Evolutionary conservation across 306 rosid genomes (phyloP).

Genomic region (Ammopiptanthus mongolicus): DNA sequence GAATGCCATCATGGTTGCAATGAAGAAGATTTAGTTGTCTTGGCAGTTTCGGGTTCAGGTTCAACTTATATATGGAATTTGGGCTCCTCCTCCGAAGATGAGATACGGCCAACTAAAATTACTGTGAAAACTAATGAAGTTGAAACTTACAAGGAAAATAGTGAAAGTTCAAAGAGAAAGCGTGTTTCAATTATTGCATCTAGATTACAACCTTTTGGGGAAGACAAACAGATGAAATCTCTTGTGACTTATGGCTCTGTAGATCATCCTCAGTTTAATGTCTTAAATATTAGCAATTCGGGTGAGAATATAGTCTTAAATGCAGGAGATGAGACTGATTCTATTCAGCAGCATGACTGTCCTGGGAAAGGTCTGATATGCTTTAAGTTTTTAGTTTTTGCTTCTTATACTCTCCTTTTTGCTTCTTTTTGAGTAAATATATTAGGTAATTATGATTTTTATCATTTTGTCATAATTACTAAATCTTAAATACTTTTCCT

Average conservation of each 20-base stretch:
- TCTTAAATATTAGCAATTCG: conserved; percentile 23
- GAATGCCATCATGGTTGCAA: conserved; percentile 36
- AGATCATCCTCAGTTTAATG: conserved; percentile 44
- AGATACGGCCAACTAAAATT: conserved; percentile 33
- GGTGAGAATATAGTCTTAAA: conserved; percentile 28
- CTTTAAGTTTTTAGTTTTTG: neutral
- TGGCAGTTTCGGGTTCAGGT: conserved; percentile 39
- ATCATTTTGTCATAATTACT: neutral
- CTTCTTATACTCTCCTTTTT: neutral
- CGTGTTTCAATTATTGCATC: conserved; percentile 33
- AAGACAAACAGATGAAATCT: conserved; percentile 31
- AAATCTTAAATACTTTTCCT: neutral
- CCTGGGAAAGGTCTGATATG: conserved; percentile 30
- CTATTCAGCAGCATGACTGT: conserved; percentile 23
- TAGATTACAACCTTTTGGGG: conserved; percentile 34
- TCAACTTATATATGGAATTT: conserved; percentile 36
- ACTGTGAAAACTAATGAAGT: conserved; percentile 15
- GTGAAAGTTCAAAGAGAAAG: conserved; percentile 32
- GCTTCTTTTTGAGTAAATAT: conserved; percentile 16
- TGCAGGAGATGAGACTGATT: conserved; percentile 15
- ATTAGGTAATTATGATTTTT: neutral
- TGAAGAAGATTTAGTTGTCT: conserved; percentile 37
- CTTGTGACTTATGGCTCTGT: conserved; percentile 39
- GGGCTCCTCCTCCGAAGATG: conserved; percentile 30
- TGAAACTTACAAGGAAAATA: conserved; percentile 27